phyloP scores from a whole-genome alignment of 192 early-diverging fungal genomes.

The Pilaira anomala region DNA sequence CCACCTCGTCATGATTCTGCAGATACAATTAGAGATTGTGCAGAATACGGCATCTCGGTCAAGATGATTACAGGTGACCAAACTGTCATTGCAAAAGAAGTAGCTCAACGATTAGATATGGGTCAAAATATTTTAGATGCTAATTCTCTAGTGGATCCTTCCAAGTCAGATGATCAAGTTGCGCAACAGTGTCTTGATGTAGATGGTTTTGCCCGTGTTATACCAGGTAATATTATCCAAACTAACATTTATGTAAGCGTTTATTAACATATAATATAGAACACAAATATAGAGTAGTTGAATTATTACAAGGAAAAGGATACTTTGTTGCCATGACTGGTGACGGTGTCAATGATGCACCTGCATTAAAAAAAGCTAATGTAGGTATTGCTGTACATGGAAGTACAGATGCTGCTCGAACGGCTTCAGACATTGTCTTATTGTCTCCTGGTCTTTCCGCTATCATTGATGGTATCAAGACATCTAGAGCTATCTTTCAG shows the following conservation, averaged over 20 bases:
- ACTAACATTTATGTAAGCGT: background rate
- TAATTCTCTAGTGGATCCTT: conserved; percentile 45
- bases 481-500: conserved; percentile 71
- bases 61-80: conserved; percentile 85
- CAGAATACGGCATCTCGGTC: conserved; percentile 60
- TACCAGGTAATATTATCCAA: conserved; percentile 51
- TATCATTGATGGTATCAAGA: conserved; percentile 72
- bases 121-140: conserved; percentile 66
- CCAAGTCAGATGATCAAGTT: conserved; percentile 45
- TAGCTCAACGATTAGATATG: conserved; percentile 68
- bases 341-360: conserved; percentile 83
- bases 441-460: conserved; percentile 64
- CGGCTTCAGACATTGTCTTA: conserved; percentile 76
- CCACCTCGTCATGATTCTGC: conserved; percentile 69
- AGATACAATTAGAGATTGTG: conserved; percentile 62
- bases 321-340: conserved; percentile 71
- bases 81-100: conserved; percentile 68
- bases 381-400: conserved; percentile 79
- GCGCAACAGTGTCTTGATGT: conserved; percentile 55
- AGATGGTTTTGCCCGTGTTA: conserved; percentile 79
- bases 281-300: conserved; percentile 76
- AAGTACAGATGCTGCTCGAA: conserved; percentile 74
- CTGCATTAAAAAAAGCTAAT: conserved; percentile 76
- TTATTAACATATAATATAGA: conserved; percentile 46
- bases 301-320: conserved; percentile 61